These are phyloP conservation scores for Laguncularia racemosa DNA, from an alignment of 345 rosid genomes.

Conservation along the genomic window DNA sequence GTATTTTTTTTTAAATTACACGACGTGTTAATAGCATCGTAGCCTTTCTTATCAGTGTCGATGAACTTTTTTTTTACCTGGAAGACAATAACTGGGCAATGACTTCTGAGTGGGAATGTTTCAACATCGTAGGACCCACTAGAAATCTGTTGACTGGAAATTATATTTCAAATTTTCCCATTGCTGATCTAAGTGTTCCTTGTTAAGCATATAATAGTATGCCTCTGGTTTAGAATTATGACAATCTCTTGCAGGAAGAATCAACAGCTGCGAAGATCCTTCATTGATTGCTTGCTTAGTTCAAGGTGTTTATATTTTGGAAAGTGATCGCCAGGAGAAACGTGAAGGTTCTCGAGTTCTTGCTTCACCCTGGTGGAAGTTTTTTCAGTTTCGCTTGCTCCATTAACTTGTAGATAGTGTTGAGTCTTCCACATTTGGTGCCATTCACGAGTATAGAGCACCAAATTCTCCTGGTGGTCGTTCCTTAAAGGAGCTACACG, in stretches of 20 bases:
- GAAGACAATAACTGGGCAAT: not conserved
- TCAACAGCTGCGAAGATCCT: constrained; percentile 52
- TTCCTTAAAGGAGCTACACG: constrained; percentile 33
- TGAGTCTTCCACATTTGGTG: constrained; percentile 75
- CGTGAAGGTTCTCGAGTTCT: constrained; percentile 52
- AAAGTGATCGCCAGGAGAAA: constrained; percentile 80
- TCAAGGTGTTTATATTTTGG: constrained; percentile 68
- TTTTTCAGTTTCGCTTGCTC: constrained; percentile 53
- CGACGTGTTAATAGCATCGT: too few species aligned
- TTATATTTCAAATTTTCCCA: not conserved
- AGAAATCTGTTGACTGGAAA: constrained; percentile 65
- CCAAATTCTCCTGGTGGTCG: constrained; percentile 19
- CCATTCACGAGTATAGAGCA: constrained; percentile 58
- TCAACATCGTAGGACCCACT: constrained; percentile 65
- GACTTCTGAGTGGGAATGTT: constrained; percentile 62
- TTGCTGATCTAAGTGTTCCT: too few species aligned
- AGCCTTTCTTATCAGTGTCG: too few species aligned
- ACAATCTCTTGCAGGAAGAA: constrained; percentile 62
- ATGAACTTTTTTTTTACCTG: too few species aligned
- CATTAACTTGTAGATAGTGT: constrained; percentile 55
- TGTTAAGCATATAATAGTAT: not conserved
- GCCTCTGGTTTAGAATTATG: too few species aligned
- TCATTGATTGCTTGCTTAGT: constrained; percentile 76
- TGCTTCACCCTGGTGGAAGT: constrained; percentile 84
- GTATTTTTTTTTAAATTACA: too few species aligned